Evolutionary conservation across 1,284 basidiomycete species (phyloP), one percentile per base, ranked within the genome.

Genomic region (Melampsora larici-populina): DNA sequence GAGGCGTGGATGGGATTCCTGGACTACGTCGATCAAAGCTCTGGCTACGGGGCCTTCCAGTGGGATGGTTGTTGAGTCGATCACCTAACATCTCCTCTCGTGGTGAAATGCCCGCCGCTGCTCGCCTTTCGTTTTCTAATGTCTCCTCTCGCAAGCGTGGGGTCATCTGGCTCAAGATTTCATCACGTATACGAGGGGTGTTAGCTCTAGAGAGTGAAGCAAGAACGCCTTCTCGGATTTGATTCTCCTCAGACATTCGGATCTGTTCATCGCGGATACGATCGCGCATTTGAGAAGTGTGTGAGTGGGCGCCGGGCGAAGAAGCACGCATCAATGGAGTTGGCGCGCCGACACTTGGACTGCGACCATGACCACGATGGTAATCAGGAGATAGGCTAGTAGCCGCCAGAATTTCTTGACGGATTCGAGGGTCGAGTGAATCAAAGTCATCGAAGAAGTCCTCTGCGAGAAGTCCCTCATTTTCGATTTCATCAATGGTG

Each of bases 401-500:
- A 0, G 67, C 65, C 26, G 73, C 67, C 11, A 62, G 2, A 9
- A 43, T 66, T 26, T 76, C 66, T n/a, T 43, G 49, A 69, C 66
- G 65, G 4, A 68, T 43, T 29, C 66, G 43, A 26, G 65, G 73
- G 43, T 43, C 48, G 62, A 62, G 18, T 7, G 51, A 36, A 33
- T 76, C 65, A 13, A 76, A 68, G 36, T 76, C 73, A 43, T 76
- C 73, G 15, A 58, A 68, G 15, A 76, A n/a, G 29, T 76, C 73
- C 67, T 76, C 66, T 8, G 55, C n/a, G 31, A 76, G 66, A 5
- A 76, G 36, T 11, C 73, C 73, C 68, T 76, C 73, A 21, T 43
- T 67, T 31, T 76, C 73, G 43, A 76, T 76, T n/a, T 76, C 73
- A 62, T 76, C 73, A 21, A 76, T 76, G n/a, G 73, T 55, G 13